A percentile compares a stretch with the other conserved stretches of the same genome.
Conservation (phyloP, 2,329 filamentous ascomycete species). For the Colletotrichum musicola region DNA sequence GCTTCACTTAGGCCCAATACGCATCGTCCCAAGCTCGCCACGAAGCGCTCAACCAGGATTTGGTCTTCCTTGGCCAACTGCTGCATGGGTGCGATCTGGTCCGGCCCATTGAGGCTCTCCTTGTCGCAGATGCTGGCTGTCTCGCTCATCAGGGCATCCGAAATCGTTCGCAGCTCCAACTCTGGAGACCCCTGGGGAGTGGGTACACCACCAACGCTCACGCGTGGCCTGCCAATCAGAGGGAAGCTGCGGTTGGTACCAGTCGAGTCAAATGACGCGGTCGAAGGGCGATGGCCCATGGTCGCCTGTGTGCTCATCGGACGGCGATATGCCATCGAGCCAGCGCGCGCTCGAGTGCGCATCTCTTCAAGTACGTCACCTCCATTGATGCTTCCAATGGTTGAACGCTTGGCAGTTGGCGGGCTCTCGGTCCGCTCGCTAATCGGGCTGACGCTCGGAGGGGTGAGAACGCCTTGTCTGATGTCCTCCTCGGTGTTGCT, state of each 20-base stretch:
- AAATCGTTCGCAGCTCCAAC: slow-evolving; percentile 60
- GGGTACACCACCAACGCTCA: slow-evolving; percentile 59
- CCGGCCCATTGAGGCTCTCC: slow-evolving; percentile 45
- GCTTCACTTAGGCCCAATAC: slow-evolving; percentile 70
- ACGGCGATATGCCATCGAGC: slow-evolving; percentile 55
- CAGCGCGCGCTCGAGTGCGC: slow-evolving; percentile 41
- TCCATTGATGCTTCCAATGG: slow-evolving; percentile 44
- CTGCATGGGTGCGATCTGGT: slow-evolving; percentile 58
- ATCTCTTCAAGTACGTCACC: slow-evolving; percentile 42
- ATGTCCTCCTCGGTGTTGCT: slow-evolving; percentile 19
- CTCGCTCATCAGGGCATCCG: slow-evolving; percentile 62
- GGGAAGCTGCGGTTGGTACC: slow-evolving; percentile 74
- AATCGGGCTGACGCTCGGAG: slow-evolving; percentile 35
- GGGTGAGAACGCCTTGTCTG: slow-evolving; percentile 32
- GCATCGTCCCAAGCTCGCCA: slow-evolving; percentile 71
- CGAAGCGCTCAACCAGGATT: slow-evolving; percentile 69
- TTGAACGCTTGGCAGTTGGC: slow-evolving; percentile 33
- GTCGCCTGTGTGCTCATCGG: slow-evolving; percentile 56
- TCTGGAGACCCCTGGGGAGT: slow-evolving; percentile 64
- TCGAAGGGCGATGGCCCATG: slow-evolving; percentile 65
- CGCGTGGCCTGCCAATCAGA: slow-evolving; percentile 65
- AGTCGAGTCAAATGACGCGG: slow-evolving; percentile 68
- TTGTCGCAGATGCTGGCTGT: slow-evolving; percentile 57
- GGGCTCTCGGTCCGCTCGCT: slow-evolving; percentile 37
- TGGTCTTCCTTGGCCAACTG: slow-evolving; percentile 68